These are phyloP conservation scores for Pisolithus orientalis DNA, from an alignment of 768 basidiomycete species.

Conservation along the genomic window DNA sequence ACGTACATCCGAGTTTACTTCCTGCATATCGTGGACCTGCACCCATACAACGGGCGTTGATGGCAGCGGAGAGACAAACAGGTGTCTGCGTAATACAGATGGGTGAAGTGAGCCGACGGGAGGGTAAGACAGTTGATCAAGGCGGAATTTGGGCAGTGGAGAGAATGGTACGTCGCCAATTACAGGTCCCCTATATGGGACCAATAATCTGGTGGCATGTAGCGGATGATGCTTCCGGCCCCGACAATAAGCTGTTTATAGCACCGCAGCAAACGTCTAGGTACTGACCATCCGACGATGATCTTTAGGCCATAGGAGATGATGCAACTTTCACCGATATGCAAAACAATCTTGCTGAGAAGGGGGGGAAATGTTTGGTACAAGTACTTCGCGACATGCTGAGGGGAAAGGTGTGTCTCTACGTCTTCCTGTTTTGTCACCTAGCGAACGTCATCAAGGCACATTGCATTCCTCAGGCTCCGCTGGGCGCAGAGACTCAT, in stretches of 20 bases:
- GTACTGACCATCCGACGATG: neutral
- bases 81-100: constrained; percentile 82
- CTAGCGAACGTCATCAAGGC: constrained; percentile 33
- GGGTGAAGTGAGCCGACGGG: constrained; percentile 45
- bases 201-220: neutral
- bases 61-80: constrained; percentile 59
- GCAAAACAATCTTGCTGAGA: constrained; percentile 50
- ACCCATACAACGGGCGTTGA: constrained; percentile 79
- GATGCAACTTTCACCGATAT: constrained; percentile 48
- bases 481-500: constrained; percentile 23
- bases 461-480: constrained; percentile 40
- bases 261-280: neutral
- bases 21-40: constrained; percentile 87
- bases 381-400: constrained; percentile 61
- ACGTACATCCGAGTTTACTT: constrained; percentile 86
- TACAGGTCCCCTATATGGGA: neutral
- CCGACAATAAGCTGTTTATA: no score
- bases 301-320: constrained; percentile 44
- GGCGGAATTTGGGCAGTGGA: constrained; percentile 62
- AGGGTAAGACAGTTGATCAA: constrained; percentile 61
- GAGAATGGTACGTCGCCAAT: constrained; percentile 42
- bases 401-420: constrained; percentile 40
- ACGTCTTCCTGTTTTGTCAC: neutral
- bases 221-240: no score
- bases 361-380: constrained; percentile 69